Evolutionary conservation across 1,284 basidiomycete species (phyloP), one percentile per base, ranked within the genome.

Genomic region (Wallemia mellicola): DNA sequence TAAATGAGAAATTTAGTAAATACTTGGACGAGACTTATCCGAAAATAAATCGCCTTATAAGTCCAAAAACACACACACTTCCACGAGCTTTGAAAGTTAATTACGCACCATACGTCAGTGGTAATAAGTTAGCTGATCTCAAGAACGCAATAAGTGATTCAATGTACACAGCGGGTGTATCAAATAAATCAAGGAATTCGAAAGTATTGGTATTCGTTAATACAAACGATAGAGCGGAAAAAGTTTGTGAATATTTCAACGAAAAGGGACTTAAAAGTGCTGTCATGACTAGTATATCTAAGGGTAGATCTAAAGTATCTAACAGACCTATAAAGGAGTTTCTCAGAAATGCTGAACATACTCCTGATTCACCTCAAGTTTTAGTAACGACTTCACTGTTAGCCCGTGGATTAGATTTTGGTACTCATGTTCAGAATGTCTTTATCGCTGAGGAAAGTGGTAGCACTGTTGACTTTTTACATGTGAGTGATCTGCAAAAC

Each of bases 361-460:
- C 57, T 15, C 54, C 55, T 24, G 30, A 33, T 57, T 65, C 68
- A 0, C 79, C 83, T 17, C 76, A 81, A 60, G 80, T 89, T 27
- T 73, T 92, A 64, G 76, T 91, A 60, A 89, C 87, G 25, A 92
- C 87, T 0, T 89, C 86, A 11, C 74, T 92, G 24, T 79, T 92
- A 27, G 86, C 86, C n/a, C 78, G 88, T 19, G 88, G 87, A 1
- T 75, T 92, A 11, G 88, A 92, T 68, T 92, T 92, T 66, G 73
- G 79, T 17, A 79, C 85, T 0, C 71, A 73, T 2, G 79, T 89
- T 63, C 74, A 76, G 62, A 79, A 86, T 63, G 82, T 88, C 2
- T 82, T 89, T 68, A 80, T 89, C 63, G 75, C 84, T 26, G 86
- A 89, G 63, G 79, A 83, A 65, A 83, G 86, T 25, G 73, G 82